Evolutionary conservation across 352 stramenopile species (phyloP).

Genomic region (Phytophthora sansomeana): DNA sequence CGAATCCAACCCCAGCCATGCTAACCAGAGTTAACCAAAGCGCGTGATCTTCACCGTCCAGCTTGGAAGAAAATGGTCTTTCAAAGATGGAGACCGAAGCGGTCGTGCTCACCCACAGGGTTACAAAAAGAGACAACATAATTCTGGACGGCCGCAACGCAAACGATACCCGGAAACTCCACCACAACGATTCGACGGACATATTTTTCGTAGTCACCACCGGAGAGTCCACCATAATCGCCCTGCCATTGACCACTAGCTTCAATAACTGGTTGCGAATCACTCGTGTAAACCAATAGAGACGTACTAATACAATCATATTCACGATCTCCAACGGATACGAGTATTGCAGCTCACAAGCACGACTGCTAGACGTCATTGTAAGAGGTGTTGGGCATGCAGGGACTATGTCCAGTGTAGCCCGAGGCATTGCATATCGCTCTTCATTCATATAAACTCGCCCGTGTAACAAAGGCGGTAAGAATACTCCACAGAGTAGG

Average conservation of each 20-base stretch:
- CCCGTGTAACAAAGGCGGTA: conserved; percentile 63
- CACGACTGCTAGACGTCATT: conserved; percentile 22
- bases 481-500: conserved; percentile 45
- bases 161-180: conserved; percentile 66
- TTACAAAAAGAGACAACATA: conserved; percentile 52
- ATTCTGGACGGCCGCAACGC: conserved; percentile 47
- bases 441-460: conserved; percentile 52
- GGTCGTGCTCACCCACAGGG: conserved; percentile 59
- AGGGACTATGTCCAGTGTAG: conserved; percentile 13
- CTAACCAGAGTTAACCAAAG: conserved; percentile 74
- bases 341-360: conserved; percentile 55
- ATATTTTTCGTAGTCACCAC: conserved; percentile 21
- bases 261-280: conserved; percentile 61
- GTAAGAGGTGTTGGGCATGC: conserved; percentile 40
- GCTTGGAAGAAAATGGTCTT: conserved; percentile 59
- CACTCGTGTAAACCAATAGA: conserved; percentile 69
- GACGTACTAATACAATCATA: conserved; percentile 59
- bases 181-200: conserved; percentile 57
- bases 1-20: conserved; percentile 69
- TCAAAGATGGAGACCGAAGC: conserved; percentile 66
- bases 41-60: conserved; percentile 66
- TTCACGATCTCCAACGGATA: conserved; percentile 75
- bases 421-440: conserved; percentile 44
- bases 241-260: conserved; percentile 39
- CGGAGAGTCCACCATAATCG: conserved; percentile 34